phyloP scores from a whole-genome alignment of 2,329 filamentous ascomycete genomes.

The Thelonectria discophora region DNA sequence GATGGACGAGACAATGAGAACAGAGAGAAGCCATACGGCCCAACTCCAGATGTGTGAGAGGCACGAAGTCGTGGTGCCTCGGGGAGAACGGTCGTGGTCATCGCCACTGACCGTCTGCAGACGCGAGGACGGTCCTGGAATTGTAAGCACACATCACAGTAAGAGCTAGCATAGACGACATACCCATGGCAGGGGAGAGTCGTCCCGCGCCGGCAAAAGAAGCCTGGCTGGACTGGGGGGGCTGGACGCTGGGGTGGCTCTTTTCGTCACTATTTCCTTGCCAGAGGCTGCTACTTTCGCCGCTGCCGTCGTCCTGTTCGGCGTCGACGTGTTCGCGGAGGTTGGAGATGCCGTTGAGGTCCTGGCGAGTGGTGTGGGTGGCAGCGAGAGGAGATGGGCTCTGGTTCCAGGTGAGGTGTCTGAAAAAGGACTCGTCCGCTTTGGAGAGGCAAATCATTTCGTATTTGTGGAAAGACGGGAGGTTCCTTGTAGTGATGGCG shows the following conservation, averaged over 20 bases:
- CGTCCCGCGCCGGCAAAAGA: constrained; percentile 42
- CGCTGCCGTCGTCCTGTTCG: constrained; percentile 46
- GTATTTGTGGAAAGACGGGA: neutral
- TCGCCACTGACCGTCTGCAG: constrained; percentile 50
- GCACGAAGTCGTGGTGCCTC: constrained; percentile 43
- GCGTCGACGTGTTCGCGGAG: constrained; percentile 54
- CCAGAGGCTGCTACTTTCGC: constrained; percentile 35
- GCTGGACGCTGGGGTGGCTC: constrained; percentile 34
- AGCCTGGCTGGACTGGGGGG: constrained; percentile 29
- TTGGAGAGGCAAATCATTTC: constrained; percentile 65
- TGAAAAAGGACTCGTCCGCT: constrained; percentile 59
- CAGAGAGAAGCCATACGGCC: constrained; percentile 54
- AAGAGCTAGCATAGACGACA: constrained; percentile 8
- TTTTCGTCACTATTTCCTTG: constrained; percentile 40
- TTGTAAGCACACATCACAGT: constrained; percentile 11
- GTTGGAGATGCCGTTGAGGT: constrained; percentile 65
- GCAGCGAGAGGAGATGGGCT: constrained; percentile 59
- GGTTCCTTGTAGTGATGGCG: neutral
- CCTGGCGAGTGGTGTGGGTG: constrained; percentile 62
- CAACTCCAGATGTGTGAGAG: constrained; percentile 50
- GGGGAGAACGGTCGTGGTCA: constrained; percentile 49
- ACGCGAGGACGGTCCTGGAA: constrained; percentile 45
- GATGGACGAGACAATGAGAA: constrained; percentile 49
- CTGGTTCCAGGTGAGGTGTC: constrained; percentile 63
- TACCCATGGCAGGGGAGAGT: constrained; percentile 43